Conservation (phyloP, 805 yeast genomes). For the Yamadazyma akitaensis region DNA sequence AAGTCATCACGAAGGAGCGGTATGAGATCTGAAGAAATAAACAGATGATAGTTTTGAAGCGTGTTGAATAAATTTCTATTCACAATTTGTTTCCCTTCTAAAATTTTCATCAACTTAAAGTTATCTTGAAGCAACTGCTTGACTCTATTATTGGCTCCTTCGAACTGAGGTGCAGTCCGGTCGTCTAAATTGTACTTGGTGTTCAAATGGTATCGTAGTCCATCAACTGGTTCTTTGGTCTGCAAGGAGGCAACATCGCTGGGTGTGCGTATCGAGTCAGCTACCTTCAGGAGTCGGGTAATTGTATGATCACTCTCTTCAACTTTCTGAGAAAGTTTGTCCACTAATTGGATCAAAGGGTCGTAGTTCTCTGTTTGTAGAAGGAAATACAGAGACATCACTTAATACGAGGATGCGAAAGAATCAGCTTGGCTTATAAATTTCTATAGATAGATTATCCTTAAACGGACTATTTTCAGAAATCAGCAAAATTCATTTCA, state of each 20-base stretch:
- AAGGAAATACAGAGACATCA: constrained; percentile 12
- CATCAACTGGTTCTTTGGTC: constrained; percentile 2
- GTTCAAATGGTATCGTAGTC: constrained; percentile 7
- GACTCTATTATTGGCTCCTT: constrained; percentile 14
- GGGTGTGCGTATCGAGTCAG: constrained; percentile 1
- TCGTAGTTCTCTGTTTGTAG: constrained; percentile 30
- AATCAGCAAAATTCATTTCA: no score
- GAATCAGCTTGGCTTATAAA: background rate
- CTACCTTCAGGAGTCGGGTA: background rate
- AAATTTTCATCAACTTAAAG: constrained; percentile 20
- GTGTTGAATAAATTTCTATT: constrained; percentile 24
- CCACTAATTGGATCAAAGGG: constrained; percentile 24
- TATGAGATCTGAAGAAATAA: constrained; percentile 23
- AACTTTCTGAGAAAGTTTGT: constrained; percentile 20
- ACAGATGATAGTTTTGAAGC: constrained; percentile 26
- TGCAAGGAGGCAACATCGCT: background rate
- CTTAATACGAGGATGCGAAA: background rate
- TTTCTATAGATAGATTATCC: no score
- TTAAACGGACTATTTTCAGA: no score
- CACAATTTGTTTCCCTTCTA: constrained; percentile 16
- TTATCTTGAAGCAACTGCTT: constrained; percentile 28
- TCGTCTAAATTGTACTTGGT: constrained; percentile 23
- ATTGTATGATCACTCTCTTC: constrained; percentile 20
- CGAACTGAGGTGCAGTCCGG: constrained; percentile 8
- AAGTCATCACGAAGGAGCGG: constrained; percentile 27